These are phyloP conservation scores for Chrysoporthe cubensis DNA, from an alignment of 2,329 filamentous ascomycete genomes.

Conservation along the genomic window DNA sequence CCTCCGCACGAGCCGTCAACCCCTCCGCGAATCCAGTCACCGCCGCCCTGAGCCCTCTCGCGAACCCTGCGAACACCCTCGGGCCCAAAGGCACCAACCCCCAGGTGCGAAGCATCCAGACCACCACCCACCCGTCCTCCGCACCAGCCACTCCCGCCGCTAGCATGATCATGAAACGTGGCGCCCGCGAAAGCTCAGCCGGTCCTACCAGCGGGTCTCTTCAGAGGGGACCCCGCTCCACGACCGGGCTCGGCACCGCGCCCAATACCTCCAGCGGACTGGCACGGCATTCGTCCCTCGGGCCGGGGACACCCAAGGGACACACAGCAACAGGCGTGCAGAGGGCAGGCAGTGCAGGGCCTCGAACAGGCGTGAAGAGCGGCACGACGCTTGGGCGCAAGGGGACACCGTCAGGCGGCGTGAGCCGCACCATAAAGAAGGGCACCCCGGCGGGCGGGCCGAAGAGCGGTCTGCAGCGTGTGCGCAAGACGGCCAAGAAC, in stretches of 20 bases:
- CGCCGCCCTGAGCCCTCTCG: conserved; percentile 42
- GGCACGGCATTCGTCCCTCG: conserved; percentile 65
- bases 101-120: conserved; percentile 54
- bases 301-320: conserved; percentile 64
- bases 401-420: conserved; percentile 47
- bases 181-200: conserved; percentile 60
- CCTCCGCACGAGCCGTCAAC: conserved; percentile 48
- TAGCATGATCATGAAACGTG: conserved; percentile 61
- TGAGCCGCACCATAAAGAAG: conserved; percentile 49
- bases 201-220: conserved; percentile 54
- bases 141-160: conserved; percentile 65
- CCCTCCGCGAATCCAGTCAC: conserved; percentile 45
- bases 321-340: conserved; percentile 36
- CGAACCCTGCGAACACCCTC: conserved; percentile 47
- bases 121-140: conserved; percentile 56
- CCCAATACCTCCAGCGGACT: conserved; percentile 60
- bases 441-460: conserved; percentile 41
- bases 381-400: conserved; percentile 49
- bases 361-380: conserved; percentile 55
- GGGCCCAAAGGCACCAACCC: conserved; percentile 48
- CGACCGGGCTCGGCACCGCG: conserved; percentile 50
- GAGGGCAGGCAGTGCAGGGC: conserved; percentile 62
- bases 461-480: conserved; percentile 66
- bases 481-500: conserved; percentile 64
- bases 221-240: conserved; percentile 57